phyloP scores from a whole-genome alignment of 2,329 filamentous ascomycete genomes.

The Colletotrichum sp. region DNA sequence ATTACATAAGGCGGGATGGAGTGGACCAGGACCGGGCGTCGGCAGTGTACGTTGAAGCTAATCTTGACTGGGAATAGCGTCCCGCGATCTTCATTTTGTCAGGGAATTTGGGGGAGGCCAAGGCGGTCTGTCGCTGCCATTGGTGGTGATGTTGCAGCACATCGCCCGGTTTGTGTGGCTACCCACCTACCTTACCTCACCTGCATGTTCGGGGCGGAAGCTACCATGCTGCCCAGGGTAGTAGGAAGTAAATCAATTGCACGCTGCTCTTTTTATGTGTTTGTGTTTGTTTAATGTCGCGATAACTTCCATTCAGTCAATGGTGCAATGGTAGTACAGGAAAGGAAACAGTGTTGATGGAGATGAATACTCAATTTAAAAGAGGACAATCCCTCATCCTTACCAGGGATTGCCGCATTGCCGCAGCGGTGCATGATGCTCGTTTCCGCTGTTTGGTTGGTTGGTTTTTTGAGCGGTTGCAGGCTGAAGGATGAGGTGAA shows the following conservation, averaged over 20 bases:
- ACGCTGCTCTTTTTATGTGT: background rate
- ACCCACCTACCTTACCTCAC: background rate
- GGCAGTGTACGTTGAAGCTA: background rate
- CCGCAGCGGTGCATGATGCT: background rate
- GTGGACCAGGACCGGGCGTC: background rate
- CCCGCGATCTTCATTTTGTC: background rate
- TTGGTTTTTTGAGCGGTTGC: background rate
- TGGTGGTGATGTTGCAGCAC: background rate
- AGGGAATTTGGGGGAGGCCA: background rate
- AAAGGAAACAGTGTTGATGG: background rate
- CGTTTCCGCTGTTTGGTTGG: background rate
- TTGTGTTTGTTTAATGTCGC: background rate
- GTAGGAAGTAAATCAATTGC: background rate
- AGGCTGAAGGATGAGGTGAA: background rate
- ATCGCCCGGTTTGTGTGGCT: background rate
- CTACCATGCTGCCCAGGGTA: background rate
- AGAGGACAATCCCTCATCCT: background rate
- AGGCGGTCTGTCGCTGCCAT: background rate
- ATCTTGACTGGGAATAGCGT: background rate
- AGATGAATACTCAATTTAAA: background rate
- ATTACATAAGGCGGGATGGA: background rate
- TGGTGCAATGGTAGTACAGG: background rate
- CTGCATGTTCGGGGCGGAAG: background rate
- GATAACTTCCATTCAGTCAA: background rate
- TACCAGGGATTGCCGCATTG: background rate